phyloP scores from a whole-genome alignment of 441 rosid species.

The Aquilaria agallochum region DNA sequence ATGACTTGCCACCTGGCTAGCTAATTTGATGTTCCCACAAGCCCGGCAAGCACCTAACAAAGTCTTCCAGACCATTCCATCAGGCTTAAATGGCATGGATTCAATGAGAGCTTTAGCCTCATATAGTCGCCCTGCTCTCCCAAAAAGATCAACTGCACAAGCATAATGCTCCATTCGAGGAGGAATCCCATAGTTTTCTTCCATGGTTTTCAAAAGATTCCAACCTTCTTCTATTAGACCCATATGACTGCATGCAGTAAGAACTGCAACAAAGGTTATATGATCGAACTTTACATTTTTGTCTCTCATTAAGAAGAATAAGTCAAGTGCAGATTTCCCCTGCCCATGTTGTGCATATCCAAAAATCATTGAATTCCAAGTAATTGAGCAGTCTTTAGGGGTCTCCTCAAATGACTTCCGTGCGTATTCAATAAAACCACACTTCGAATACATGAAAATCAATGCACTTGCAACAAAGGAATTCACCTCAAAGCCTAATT shows the following conservation, averaged over 20 bases:
- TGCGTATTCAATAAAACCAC: conserved; percentile 63
- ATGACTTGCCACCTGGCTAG: conserved; percentile 48
- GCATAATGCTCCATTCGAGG: conserved; percentile 79
- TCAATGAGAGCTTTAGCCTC: conserved; percentile 55
- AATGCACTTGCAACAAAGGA: conserved; percentile 69
- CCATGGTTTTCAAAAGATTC: conserved; percentile 49
- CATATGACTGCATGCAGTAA: conserved; percentile 81
- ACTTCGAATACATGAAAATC: conserved; percentile 76
- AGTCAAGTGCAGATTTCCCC: conserved; percentile 42
- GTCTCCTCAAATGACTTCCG: conserved; percentile 49
- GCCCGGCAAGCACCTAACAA: conserved; percentile 68
- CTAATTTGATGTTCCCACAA: conserved; percentile 62
- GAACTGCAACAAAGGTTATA: conserved; percentile 59
- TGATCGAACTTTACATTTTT: conserved; percentile 46
- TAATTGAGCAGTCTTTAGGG: conserved; percentile 40
- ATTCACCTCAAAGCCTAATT: conserved; percentile 55
- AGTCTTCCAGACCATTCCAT: conserved; percentile 69
- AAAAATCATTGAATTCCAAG: conserved; percentile 68
- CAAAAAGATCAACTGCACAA: conserved; percentile 68
- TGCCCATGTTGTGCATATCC: conserved; percentile 74
- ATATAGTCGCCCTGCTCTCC: conserved; percentile 52
- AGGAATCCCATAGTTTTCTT: conserved; percentile 44
- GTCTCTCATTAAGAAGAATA: conserved; percentile 44
- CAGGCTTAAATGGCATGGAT: conserved; percentile 63
- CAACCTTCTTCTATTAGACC: conserved; percentile 66